Evolutionary conservation across 352 stramenopile genomes (phyloP).

Genomic region (Phytophthora citricola): DNA sequence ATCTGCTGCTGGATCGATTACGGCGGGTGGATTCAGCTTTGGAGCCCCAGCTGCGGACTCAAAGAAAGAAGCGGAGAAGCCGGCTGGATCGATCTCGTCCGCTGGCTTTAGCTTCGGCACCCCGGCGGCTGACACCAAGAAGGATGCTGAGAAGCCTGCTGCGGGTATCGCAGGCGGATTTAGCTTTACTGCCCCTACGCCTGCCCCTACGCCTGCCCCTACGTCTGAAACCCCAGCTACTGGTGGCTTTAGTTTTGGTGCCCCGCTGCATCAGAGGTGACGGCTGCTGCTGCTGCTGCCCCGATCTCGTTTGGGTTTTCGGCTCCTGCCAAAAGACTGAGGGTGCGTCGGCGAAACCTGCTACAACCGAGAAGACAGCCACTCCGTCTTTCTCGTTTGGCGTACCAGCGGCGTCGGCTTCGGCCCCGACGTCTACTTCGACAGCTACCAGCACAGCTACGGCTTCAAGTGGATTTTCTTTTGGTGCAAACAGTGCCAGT

Average conservation of each 20-base stretch:
- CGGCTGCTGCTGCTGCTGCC: constrained; percentile 13
- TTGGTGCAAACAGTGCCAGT: constrained; percentile 19
- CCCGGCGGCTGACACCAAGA: constrained; percentile 14
- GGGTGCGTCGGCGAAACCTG: constrained; percentile 16
- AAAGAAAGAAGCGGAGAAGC: constrained; percentile 34
- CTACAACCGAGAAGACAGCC: constrained; percentile 12
- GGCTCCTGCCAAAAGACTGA: constrained; percentile 29
- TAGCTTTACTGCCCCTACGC: constrained; percentile 27
- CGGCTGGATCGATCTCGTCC: constrained; percentile 27
- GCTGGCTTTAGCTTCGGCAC: constrained; percentile 32
- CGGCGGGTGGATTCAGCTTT: constrained; percentile 56
- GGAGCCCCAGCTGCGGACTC: constrained; percentile 31
- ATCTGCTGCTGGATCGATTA: constrained; percentile 22
- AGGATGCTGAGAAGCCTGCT: constrained; percentile 22
- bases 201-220: constrained; percentile 10
- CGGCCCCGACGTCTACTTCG: not conserved
- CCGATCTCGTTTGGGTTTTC: constrained; percentile 42
- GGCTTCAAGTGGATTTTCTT: constrained; percentile 29
- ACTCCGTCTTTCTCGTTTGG: constrained; percentile 45
- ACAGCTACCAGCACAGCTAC: not conserved
- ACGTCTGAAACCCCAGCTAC: constrained; percentile 5
- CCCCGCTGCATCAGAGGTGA: constrained; percentile 2
- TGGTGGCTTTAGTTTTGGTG: constrained; percentile 26
- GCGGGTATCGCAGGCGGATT: constrained; percentile 19
- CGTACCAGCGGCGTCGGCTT: constrained; percentile 9